Evolutionary conservation across 2,329 filamentous ascomycete genomes (phyloP).

Genomic region (Scytalidium lignicola): DNA sequence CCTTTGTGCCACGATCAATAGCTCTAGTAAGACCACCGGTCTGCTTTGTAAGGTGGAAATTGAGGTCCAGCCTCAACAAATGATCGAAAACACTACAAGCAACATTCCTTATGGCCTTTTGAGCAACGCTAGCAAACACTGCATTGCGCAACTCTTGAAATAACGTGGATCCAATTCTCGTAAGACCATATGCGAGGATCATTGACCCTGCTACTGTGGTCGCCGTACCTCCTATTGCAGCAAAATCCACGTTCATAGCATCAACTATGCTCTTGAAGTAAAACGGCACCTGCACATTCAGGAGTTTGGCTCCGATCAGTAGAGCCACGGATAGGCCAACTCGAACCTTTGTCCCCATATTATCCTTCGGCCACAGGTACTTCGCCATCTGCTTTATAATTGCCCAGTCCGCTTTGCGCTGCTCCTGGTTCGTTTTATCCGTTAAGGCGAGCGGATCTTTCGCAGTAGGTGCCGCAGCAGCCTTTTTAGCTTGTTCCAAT

Average conservation of each 20-base stretch:
- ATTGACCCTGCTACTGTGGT: slow-evolving; percentile 85
- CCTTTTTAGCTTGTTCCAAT: slow-evolving; percentile 18
- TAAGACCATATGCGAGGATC: slow-evolving; percentile 87
- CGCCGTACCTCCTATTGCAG: slow-evolving; percentile 80
- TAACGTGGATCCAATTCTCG: slow-evolving; percentile 80
- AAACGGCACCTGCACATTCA: slow-evolving; percentile 97
- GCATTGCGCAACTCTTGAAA: slow-evolving; percentile 95
- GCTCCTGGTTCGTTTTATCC: slow-evolving; percentile 71
- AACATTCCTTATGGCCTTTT: slow-evolving; percentile 90
- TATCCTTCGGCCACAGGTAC: slow-evolving; percentile 94
- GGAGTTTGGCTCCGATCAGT: slow-evolving; percentile 82
- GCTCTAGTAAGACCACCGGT: slow-evolving; percentile 91
- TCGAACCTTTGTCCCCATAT: slow-evolving; percentile 73
- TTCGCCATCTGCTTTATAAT: slow-evolving; percentile 97
- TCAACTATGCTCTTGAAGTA: slow-evolving; percentile 99
- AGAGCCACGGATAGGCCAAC: slow-evolving; percentile 81
- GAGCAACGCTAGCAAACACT: slow-evolving; percentile 92
- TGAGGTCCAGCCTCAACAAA: slow-evolving; percentile 79
- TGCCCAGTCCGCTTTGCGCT: slow-evolving; percentile 95
- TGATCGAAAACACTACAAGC: slow-evolving; percentile 92
- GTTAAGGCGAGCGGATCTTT: slow-evolving; percentile 58
- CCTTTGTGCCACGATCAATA: slow-evolving; percentile 95
- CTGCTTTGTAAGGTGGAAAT: slow-evolving; percentile 90
- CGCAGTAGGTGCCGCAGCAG: slow-evolving; percentile 12
- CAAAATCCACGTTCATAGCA: slow-evolving; percentile 93